phyloP scores from a whole-genome alignment of 176 grass and related monocot genomes.

The Cenchrus americanus region DNA sequence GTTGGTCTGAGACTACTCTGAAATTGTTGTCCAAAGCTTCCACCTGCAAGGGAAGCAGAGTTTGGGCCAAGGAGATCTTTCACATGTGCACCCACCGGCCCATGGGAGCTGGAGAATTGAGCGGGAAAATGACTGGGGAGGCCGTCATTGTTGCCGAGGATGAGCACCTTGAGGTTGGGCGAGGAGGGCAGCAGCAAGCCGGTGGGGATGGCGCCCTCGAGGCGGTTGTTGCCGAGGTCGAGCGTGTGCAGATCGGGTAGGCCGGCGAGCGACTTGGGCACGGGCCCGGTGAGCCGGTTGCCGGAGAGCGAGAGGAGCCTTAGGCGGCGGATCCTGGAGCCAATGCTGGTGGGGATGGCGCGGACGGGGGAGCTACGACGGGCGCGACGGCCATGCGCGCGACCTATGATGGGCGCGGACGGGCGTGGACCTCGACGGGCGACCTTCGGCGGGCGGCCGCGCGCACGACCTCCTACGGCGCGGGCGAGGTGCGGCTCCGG shows the following conservation, averaged over 20 bases:
- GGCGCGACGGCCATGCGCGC: too few species aligned
- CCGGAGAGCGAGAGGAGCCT: constrained; percentile 67
- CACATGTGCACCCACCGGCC: too few species aligned
- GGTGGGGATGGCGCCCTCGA: constrained; percentile 51
- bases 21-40: too few species aligned
- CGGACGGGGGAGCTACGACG: too few species aligned
- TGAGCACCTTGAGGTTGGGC: constrained; percentile 69
- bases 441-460: too few species aligned
- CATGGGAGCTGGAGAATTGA: constrained; percentile 39
- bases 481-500: too few species aligned
- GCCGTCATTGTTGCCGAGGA: constrained; percentile 70
- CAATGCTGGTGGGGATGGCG: constrained; percentile 49
- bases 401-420: too few species aligned
- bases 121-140: constrained; percentile 58
- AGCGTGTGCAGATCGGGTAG: constrained; percentile 83
- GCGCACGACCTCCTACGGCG: too few species aligned
- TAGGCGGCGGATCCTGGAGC: constrained; percentile 59
- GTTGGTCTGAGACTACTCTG: too few species aligned
- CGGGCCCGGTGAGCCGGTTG: constrained; percentile 55
- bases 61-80: too few species aligned
- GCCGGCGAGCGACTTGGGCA: constrained; percentile 62
- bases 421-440: too few species aligned
- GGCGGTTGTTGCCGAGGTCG: constrained; percentile 79
- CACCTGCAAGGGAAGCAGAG: too few species aligned
- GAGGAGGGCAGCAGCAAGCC: constrained; percentile 57